Percentiles rank a stretch among this genome's conserved stretches.
Conservation (phyloP, 2,329 filamentous ascomycete genomes). For the Akanthomyces muscarius region DNA sequence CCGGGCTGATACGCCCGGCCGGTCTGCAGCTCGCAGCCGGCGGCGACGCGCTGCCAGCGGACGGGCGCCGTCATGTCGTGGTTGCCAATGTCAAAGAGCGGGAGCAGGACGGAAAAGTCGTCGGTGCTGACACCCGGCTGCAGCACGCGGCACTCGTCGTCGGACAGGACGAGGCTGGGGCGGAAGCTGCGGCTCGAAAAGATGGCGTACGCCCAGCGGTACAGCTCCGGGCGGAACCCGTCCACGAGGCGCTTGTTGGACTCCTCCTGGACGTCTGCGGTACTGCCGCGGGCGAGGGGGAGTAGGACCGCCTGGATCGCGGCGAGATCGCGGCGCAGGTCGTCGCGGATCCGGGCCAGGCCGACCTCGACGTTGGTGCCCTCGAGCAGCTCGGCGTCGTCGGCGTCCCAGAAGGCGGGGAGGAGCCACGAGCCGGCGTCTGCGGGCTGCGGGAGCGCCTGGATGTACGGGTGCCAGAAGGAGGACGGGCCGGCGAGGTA, state of each 20-base stretch:
- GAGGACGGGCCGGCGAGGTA: slow-evolving; percentile 55
- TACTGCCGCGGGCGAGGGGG: not conserved
- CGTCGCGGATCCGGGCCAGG: slow-evolving; percentile 43
- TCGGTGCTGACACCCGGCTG: slow-evolving; percentile 39
- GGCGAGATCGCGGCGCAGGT: slow-evolving; percentile 44
- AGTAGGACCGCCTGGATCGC: slow-evolving; percentile 37
- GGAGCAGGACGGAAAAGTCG: slow-evolving; percentile 65
- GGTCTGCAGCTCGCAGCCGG: slow-evolving; percentile 41
- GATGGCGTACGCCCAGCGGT: slow-evolving; percentile 62
- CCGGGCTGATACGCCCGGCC: slow-evolving; percentile 44
- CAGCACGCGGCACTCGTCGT: slow-evolving; percentile 65
- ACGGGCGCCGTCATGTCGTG: slow-evolving; percentile 60
- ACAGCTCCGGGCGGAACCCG: slow-evolving; percentile 47
- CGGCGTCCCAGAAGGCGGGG: slow-evolving; percentile 52
- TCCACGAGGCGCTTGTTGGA: slow-evolving; percentile 26
- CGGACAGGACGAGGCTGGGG: slow-evolving; percentile 64
- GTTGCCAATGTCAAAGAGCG: slow-evolving; percentile 68
- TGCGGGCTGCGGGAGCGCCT: slow-evolving; percentile 59
- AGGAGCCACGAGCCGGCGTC: slow-evolving; percentile 26
- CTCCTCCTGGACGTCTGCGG: slow-evolving; percentile 12
- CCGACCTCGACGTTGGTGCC: slow-evolving; percentile 52
- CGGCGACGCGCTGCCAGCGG: slow-evolving; percentile 48
- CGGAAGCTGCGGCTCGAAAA: slow-evolving; percentile 64
- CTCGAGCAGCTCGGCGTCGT: slow-evolving; percentile 54
- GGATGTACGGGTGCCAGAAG: slow-evolving; percentile 66